These are phyloP conservation scores for Phaeosphaeria sp. DNA, from an alignment of 2,329 filamentous ascomycete species.

Conservation along the genomic window DNA sequence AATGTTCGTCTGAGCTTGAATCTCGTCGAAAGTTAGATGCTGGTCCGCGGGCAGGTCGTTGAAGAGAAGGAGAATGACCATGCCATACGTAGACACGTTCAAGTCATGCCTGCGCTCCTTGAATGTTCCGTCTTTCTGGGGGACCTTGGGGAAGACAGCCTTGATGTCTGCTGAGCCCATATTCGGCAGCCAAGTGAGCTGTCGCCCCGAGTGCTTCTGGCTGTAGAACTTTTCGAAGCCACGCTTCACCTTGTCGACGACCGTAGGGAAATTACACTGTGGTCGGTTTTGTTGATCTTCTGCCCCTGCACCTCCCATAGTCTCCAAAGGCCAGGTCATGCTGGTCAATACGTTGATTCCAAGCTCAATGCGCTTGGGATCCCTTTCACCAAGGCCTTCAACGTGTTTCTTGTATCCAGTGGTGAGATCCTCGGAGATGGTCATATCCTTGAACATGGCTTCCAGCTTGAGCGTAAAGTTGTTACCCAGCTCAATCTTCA, in stretches of 20 bases:
- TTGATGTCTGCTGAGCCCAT: conserved; percentile 88
- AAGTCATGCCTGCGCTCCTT: conserved; percentile 82
- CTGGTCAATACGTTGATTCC: conserved; percentile 85
- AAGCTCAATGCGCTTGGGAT: conserved; percentile 75
- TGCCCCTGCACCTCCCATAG: conserved; percentile 69
- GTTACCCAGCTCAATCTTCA: conserved; percentile 96
- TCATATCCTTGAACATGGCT: conserved; percentile 97
- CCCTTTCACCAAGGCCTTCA: conserved; percentile 61
- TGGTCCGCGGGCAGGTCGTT: conserved; percentile 70
- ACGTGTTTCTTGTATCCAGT: conserved; percentile 76
- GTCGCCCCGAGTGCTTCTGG: conserved; percentile 83
- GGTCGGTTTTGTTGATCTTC: conserved; percentile 55
- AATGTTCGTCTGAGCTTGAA: conserved; percentile 82
- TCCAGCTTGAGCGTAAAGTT: conserved; percentile 93
- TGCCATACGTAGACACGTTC: conserved; percentile 89
- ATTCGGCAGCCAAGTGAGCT: conserved; percentile 80
- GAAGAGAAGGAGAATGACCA: conserved; percentile 89
- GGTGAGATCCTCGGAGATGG: conserved; percentile 82
- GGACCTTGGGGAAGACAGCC: conserved; percentile 75
- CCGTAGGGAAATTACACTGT: conserved; percentile 74
- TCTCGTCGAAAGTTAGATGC: conserved; percentile 72
- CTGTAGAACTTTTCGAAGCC: conserved; percentile 91
- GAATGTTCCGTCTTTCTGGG: conserved; percentile 70
- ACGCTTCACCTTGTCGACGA: conserved; percentile 76
- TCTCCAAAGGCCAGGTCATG: conserved; percentile 93